These are phyloP conservation scores for Pseudogymnoascus sp. DNA, from an alignment of 2,329 filamentous ascomycete species.

Conservation along the genomic window DNA sequence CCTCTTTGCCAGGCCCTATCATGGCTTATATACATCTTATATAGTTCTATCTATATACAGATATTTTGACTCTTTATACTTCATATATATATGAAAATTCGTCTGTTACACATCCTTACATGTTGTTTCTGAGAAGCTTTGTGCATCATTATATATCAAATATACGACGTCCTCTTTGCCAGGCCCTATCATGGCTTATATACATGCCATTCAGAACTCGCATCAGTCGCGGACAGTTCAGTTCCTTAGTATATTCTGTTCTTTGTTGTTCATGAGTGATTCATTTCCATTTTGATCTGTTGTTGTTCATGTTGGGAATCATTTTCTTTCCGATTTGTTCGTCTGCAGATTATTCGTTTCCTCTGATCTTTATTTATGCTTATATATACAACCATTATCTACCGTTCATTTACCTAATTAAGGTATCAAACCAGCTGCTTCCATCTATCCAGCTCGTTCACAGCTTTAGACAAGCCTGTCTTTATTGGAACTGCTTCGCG, in stretches of 20 bases:
- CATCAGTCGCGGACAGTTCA: neutral
- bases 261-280: neutral
- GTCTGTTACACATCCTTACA: neutral
- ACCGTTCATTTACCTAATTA: neutral
- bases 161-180: neutral
- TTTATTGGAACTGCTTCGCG: neutral
- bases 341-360: neutral
- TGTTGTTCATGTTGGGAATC: neutral
- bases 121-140: neutral
- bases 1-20: neutral
- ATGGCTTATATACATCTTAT: neutral
- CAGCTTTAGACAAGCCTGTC: neutral
- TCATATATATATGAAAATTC: neutral
- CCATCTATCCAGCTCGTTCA: neutral
- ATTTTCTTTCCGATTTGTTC: neutral
- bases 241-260: neutral
- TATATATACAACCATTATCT: neutral
- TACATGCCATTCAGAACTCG: neutral
- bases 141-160: neutral
- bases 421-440: neutral
- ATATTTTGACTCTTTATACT: neutral
- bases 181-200: neutral
- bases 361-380: neutral
- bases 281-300: neutral
- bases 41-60: neutral